These are phyloP conservation scores for Ganoderma meredithae DNA, from an alignment of 1,284 basidiomycete species.

Conservation along the genomic window DNA sequence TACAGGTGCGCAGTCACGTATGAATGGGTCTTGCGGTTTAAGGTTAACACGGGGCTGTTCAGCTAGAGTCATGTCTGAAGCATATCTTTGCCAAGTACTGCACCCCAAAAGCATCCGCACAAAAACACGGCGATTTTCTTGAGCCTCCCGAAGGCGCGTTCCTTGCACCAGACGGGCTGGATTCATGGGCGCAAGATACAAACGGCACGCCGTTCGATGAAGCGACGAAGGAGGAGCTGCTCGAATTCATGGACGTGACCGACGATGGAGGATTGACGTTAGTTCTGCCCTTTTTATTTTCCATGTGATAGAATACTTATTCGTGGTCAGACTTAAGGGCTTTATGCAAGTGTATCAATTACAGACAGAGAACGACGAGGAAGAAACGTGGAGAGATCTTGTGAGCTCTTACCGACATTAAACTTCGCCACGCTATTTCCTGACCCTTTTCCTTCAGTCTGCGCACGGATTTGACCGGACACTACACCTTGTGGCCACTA, in stretches of 20 bases:
- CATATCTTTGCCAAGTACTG: constrained; percentile 82
- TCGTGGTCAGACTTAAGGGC: constrained; percentile 65
- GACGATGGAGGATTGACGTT: constrained; percentile 78
- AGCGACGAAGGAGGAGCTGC: constrained; percentile 78
- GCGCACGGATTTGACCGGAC: constrained; percentile 78
- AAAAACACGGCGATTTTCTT: constrained; percentile 42
- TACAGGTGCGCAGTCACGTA: constrained; percentile 52
- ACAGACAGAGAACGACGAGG: constrained; percentile 82
- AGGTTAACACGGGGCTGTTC: constrained; percentile 12
- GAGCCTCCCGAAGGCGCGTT: constrained; percentile 65
- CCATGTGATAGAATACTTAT: neutral
- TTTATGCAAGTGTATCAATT: constrained; percentile 83
- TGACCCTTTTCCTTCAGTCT: constrained; percentile 48
- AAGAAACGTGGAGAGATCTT: constrained; percentile 83
- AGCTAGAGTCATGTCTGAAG: constrained; percentile 70
- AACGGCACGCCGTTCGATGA: constrained; percentile 77
- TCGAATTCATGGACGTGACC: constrained; percentile 77
- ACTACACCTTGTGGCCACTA: constrained; percentile 63
- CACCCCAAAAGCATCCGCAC: constrained; percentile 50
- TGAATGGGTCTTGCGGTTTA: neutral
- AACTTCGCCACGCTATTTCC: neutral
- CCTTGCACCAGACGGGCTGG: constrained; percentile 64
- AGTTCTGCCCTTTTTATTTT: constrained; percentile 34
- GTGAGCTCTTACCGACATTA: constrained; percentile 47
- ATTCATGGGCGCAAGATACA: constrained; percentile 78